A percentile compares a stretch with the other conserved stretches of the same genome.
Evolutionary conservation across 805 yeast species (phyloP).

Genomic region (Candida silvicultrix): DNA sequence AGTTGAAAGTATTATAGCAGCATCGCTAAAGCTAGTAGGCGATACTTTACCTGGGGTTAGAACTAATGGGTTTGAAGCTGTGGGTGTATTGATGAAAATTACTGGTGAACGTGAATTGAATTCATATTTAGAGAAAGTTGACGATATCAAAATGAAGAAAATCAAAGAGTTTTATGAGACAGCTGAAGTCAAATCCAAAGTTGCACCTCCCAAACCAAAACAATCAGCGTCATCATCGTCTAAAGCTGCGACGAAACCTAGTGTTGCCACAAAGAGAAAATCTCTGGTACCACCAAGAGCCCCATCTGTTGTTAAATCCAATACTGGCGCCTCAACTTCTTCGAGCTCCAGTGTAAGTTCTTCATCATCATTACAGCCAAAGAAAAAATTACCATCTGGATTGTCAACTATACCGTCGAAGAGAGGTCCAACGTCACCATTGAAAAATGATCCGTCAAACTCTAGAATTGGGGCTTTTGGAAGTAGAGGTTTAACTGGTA

Average conservation of each 20-base stretch:
- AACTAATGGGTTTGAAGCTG: slow-evolving; percentile 64
- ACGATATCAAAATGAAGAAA: slow-evolving; percentile 66
- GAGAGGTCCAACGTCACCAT: slow-evolving; percentile 66
- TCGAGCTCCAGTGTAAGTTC: slow-evolving; percentile 10
- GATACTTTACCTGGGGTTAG: slow-evolving; percentile 87
- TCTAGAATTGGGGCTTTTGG: slow-evolving; percentile 19
- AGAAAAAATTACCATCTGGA: slow-evolving; percentile 5
- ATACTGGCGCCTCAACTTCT: slow-evolving; percentile 3
- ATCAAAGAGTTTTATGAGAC: slow-evolving; percentile 51
- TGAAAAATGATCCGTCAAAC: slow-evolving; percentile 32
- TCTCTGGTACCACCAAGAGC: slow-evolving; percentile 7
- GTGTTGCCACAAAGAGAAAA: slow-evolving; percentile 5
- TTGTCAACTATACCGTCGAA: slow-evolving; percentile 50
- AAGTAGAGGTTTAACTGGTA: slow-evolving; percentile 33
- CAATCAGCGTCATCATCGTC: slow-evolving; percentile 11
- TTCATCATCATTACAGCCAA: slow-evolving; percentile 3
- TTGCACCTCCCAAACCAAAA: slow-evolving; percentile 19
- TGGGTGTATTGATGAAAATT: slow-evolving; percentile 81
- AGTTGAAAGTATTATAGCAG: slow-evolving; percentile 48
- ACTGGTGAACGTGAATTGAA: slow-evolving; percentile 66
- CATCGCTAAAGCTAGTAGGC: slow-evolving; percentile 55
- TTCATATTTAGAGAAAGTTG: slow-evolving; percentile 59
- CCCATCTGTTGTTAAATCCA: slow-evolving; percentile 3
- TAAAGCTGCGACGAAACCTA: neutral
- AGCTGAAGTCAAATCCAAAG: slow-evolving; percentile 47